phyloP scores from a whole-genome alignment of 2,329 filamentous ascomycete genomes.

The Pseudocercospora musae region DNA sequence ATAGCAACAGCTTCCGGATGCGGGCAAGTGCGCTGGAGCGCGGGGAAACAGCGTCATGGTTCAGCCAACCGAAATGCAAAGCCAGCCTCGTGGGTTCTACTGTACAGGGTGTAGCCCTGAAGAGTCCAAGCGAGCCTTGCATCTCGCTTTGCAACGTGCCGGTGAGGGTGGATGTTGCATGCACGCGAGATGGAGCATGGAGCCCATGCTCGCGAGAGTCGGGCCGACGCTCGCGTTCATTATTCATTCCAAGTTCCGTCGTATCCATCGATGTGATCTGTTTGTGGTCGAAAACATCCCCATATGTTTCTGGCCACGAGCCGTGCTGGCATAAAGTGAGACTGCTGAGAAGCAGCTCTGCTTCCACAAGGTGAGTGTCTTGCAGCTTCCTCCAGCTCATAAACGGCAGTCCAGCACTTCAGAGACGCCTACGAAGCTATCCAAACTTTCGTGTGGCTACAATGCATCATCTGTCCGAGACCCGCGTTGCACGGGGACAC shows the following conservation, averaged over 20 bases:
- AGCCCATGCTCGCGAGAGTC: not conserved
- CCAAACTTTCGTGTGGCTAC: not conserved
- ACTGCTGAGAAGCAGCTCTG: not conserved
- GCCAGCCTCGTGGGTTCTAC: not conserved
- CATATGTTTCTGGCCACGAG: not conserved
- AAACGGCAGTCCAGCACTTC: no score
- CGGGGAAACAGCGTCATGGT: not conserved
- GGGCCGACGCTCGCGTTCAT: not conserved
- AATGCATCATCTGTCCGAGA: constrained; percentile 1
- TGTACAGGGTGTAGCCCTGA: not conserved
- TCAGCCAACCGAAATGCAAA: not conserved
- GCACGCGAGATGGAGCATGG: constrained; percentile 1
- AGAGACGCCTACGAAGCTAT: not conserved
- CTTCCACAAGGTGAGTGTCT: not conserved
- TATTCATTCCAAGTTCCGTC: not conserved
- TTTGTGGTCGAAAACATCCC: not conserved
- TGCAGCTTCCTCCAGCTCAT: not conserved
- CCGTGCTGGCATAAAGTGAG: not conserved
- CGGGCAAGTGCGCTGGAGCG: not conserved
- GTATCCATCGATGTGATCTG: constrained; percentile 1
- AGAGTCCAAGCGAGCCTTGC: not conserved
- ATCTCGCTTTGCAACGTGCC: not conserved
- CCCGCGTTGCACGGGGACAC: not conserved
- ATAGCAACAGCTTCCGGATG: not conserved
- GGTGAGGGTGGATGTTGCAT: not conserved